phyloP scores from a whole-genome alignment of 345 rosid genomes.

The Capsella bursapastoris region DNA sequence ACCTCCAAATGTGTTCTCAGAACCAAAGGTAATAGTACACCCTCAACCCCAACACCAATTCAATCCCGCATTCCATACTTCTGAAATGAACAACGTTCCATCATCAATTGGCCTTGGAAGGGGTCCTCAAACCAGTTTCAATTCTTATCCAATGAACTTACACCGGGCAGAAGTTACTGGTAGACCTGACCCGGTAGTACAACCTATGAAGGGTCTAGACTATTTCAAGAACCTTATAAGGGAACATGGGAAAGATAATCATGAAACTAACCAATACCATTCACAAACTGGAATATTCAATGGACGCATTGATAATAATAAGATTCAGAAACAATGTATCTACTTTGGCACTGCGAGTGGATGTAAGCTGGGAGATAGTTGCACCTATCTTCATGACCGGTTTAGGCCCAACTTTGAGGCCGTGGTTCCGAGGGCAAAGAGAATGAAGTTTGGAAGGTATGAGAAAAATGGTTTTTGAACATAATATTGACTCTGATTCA shows the following conservation, averaged over 20 bases:
- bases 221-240: slow-evolving; percentile 69
- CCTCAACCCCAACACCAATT: slow-evolving; percentile 24
- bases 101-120: slow-evolving; percentile 29
- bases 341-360: slow-evolving; percentile 54
- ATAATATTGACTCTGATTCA: slow-evolving; percentile 6
- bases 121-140: slow-evolving; percentile 29
- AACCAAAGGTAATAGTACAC: slow-evolving; percentile 21
- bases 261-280: slow-evolving; percentile 33
- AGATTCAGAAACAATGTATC: slow-evolving; percentile 51
- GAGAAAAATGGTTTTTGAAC: slow-evolving; percentile 25
- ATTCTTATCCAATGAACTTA: slow-evolving; percentile 29
- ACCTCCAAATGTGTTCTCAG: slow-evolving; percentile 28
- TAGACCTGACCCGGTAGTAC: slow-evolving; percentile 29
- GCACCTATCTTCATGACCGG: slow-evolving; percentile 54
- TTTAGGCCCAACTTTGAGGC: slow-evolving; percentile 28
- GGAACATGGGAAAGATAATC: slow-evolving; percentile 61
- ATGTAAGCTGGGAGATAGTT: slow-evolving; percentile 56
- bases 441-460: slow-evolving; percentile 48
- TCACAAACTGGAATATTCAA: slow-evolving; percentile 27
- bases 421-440: slow-evolving; percentile 52
- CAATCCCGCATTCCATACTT: slow-evolving; percentile 5
- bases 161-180: slow-evolving; percentile 22
- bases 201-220: slow-evolving; percentile 49
- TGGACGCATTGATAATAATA: slow-evolving; percentile 30
- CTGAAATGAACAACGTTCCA: slow-evolving; percentile 33